Evolutionary conservation across 108 stramenopile genomes (phyloP).

Genomic region (Hondaea fermentalgiana): DNA sequence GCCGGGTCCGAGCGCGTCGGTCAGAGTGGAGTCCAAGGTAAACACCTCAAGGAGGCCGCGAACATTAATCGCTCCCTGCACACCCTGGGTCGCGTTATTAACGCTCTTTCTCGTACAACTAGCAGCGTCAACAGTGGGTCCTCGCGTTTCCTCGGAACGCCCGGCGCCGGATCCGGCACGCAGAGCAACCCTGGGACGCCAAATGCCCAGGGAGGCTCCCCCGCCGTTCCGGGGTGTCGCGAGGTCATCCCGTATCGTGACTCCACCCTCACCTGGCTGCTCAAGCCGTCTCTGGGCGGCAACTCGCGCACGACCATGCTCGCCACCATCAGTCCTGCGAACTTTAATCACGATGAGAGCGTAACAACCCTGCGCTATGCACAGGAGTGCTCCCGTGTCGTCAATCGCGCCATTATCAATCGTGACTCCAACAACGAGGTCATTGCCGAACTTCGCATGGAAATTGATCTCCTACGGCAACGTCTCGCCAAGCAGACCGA

Average conservation of each 20-base stretch:
- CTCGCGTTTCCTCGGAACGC: not conserved
- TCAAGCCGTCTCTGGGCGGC: slow-evolving; percentile 32
- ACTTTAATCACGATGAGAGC: slow-evolving; percentile 36
- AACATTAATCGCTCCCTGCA: slow-evolving; percentile 26
- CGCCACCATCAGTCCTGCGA: slow-evolving; percentile 30
- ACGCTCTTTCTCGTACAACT: slow-evolving; percentile 14
- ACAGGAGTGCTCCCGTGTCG: not conserved
- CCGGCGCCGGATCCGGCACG: too few species aligned
- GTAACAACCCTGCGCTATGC: slow-evolving; percentile 37
- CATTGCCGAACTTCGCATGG: not conserved
- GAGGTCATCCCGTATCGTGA: slow-evolving; percentile 51
- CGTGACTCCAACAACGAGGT: not conserved
- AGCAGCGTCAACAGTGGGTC: not conserved
- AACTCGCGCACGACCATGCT: slow-evolving; percentile 45
- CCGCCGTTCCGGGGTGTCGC: too few species aligned
- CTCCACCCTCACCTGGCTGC: slow-evolving; percentile 50
- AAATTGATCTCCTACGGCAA: not conserved
- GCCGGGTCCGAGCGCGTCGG: slow-evolving; percentile 23
- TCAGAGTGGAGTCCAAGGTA: not conserved
- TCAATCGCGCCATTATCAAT: not conserved
- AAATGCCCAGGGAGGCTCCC: not conserved
- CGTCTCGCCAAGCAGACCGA: not conserved
- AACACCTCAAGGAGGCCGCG: slow-evolving; percentile 23
- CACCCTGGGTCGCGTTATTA: slow-evolving; percentile 19
- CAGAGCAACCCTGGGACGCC: not conserved